Evolutionary conservation across 495 filamentous ascomycete genomes (phyloP), one percentile per base, ranked within the genome.

Genomic region (Talaromyces nanjingensis): DNA sequence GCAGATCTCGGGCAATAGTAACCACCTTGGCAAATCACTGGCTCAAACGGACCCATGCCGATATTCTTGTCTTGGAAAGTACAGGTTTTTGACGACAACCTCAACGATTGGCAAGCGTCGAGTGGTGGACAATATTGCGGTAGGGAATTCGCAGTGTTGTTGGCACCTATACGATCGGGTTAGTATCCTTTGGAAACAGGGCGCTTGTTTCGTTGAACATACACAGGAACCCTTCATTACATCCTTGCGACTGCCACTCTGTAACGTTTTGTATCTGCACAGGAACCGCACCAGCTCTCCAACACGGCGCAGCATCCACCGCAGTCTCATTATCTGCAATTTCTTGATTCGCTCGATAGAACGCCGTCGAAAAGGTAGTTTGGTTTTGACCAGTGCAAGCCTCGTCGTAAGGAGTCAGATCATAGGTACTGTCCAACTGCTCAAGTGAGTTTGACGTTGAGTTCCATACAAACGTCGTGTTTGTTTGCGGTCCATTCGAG

Each of bases 1-100:
- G 74, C 75, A 8, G 69, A 70, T 22, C 65, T 67, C 31, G 78
- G 79, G 59, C 80, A 83, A 62, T 80, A 82, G 53, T 62, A 70
- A 6, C 79, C 79, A 52, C 71, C 61, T 20, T 71, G 69, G 65
- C 80, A 83, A 7, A 81, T 65, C 1, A 77, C 67, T 12, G 80
- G 80, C 63, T 83, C 80, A 54, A 73, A 76, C 6, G 14, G 64
- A 6, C 75, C 77, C 24, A 58, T 58, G 4, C 22, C 55, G 16
- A 29, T 29, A 27, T 58, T 58, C 6, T 18, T 58, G 27, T 24
- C 55, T 33, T 58, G 11, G 27, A 58, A n/a, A 14, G 55, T 58
- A 27, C 55, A 58, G 16, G 55, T 25, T 29, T 12, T 12, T 20
- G 49, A 53, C 3, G 49, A 53, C 18, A 53, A 18, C 12, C 49